Conservation (phyloP, 306 rosid genomes). For the Cucurbita pepo region DNA sequence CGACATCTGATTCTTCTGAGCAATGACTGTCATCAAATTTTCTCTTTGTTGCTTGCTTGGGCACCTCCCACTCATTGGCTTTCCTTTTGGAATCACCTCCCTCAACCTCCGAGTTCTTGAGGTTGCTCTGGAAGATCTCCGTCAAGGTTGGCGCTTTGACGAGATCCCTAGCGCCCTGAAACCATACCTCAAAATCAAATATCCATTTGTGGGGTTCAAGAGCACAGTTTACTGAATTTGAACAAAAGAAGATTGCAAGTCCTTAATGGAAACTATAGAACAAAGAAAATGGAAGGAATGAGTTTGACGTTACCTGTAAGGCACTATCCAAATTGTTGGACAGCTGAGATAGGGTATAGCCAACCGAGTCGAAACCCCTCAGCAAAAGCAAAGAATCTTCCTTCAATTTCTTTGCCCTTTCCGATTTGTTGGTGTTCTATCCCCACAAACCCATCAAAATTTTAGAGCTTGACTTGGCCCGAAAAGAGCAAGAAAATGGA, state of each 20-base stretch:
- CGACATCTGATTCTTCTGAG: slow-evolving; percentile 31
- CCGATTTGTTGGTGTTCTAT: slow-evolving; percentile 22
- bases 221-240: background rate
- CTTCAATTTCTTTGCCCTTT: slow-evolving; percentile 27
- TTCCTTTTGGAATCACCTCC: slow-evolving; percentile 21
- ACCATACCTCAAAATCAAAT: background rate
- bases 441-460: background rate
- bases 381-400: slow-evolving; percentile 59
- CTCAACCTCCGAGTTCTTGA: slow-evolving; percentile 20
- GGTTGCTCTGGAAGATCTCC: slow-evolving; percentile 48
- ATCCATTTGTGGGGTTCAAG: background rate
- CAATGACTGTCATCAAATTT: slow-evolving; percentile 37
- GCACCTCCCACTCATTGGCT: slow-evolving; percentile 21
- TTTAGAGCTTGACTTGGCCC: background rate
- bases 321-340: slow-evolving; percentile 51
- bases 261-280: background rate
- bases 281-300: background rate
- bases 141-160: slow-evolving; percentile 68
- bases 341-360: slow-evolving; percentile 27
- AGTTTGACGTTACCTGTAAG: background rate
- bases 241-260: background rate
- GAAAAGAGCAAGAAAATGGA: background rate
- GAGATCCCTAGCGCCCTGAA: slow-evolving; percentile 67
- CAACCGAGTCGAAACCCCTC: slow-evolving; percentile 78
- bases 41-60: slow-evolving; percentile 50